Evolutionary conservation across 768 basidiomycete species (phyloP).

Genomic region (Holtermannia corniformis): DNA sequence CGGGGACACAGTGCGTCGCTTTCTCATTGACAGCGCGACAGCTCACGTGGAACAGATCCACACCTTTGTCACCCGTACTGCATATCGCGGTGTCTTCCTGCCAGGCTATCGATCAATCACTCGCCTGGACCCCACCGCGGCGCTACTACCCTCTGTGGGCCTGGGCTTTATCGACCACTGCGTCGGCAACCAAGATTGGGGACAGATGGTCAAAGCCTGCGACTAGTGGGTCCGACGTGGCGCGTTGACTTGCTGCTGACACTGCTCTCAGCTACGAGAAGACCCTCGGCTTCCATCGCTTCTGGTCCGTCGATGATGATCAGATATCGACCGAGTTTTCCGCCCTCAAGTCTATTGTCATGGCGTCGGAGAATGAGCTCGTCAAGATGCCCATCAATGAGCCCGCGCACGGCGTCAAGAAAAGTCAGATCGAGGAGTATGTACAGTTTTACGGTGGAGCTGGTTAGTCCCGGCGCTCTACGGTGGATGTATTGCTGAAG

Average conservation of each 20-base stretch:
- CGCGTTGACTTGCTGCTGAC: background rate
- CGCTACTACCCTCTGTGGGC: background rate
- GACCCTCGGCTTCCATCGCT: background rate
- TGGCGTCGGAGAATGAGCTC: background rate
- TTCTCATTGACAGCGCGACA: too few species aligned
- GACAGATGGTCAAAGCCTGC: background rate
- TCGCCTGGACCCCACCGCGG: background rate
- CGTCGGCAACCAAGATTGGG: conserved; percentile 1
- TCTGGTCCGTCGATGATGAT: conserved; percentile 2
- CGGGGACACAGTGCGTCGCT: background rate
- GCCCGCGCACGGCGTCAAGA: background rate
- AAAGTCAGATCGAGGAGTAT: conserved; percentile 2
- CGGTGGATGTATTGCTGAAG: background rate
- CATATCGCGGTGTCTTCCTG: background rate
- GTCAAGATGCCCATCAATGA: conserved; percentile 3
- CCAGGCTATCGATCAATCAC: background rate
- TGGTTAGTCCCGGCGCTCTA: background rate
- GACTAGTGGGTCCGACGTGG: background rate
- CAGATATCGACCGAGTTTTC: conserved; percentile 1
- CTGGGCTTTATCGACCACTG: background rate
- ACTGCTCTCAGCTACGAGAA: background rate
- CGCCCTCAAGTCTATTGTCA: conserved; percentile 2
- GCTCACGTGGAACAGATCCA: too few species aligned
- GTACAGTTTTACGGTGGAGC: conserved; percentile 1
- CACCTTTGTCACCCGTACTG: background rate